Evolutionary conservation across 345 rosid genomes (phyloP), one percentile per base, ranked within the genome.

Genomic region (Toxicodendron radicans): DNA sequence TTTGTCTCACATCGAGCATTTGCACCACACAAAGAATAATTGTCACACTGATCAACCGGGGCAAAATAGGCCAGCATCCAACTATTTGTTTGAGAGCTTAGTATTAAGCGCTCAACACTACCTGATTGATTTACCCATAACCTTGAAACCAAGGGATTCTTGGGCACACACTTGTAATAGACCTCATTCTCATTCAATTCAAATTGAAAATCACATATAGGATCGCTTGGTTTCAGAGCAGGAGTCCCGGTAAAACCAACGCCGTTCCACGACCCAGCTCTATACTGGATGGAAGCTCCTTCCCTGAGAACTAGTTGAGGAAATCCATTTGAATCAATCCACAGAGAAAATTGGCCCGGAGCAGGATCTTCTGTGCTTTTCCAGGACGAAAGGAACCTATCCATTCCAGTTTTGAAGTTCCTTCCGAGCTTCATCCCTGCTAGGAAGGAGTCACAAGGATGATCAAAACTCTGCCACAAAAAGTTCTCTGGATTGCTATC

Each of bases 401-500:
- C 71, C 20, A 66, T 20, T 30, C 84, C 81, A 0, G 79, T 73
- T 2, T 23, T 16, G 4, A 83, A 77, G 68, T 84, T 76, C 74
- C 79, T 77, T 16, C 91, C 89, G n/a, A 85, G 54, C 68, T 85
- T 87, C 91, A 88, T 76, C 18, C 72, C 89, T 14, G 89, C 82
- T 43, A 88, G 51, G 30, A 86, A 53, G 32, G 84, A 85, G 68
- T 86, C 83, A 10, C 83, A 81, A 17, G 83, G 86, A 63, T 84
- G 52, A 63, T 88, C 89, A 63, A 85, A 88, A 63, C 89, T 85
- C 75, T 88, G 89, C 91, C 91, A 88, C 64, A 88, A 27, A 75
- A 57, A 59, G 32, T 56, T 64, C 11, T 46, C 65, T 59, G 45
- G 54, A 43, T 45, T 20, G 5, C 45, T 17, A 33, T 46, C 51